Evolutionary conservation across 495 filamentous ascomycete species (phyloP), one percentile per base, ranked within the genome.

Genomic region (Arthonia radiata): DNA sequence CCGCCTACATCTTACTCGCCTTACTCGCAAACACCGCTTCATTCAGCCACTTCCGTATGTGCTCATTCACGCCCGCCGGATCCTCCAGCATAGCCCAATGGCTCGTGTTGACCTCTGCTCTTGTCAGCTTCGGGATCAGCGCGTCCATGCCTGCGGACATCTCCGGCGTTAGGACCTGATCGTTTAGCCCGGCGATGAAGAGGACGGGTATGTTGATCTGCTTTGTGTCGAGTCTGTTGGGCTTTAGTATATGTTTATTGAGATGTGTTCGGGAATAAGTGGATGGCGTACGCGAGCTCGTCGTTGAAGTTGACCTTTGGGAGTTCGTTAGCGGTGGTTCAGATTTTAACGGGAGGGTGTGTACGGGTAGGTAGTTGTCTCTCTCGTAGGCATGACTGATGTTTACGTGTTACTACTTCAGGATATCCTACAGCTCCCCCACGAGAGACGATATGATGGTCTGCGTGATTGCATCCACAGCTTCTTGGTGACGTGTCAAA

Each of bases 271-370:
- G 14, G 17, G 19, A 10, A 39, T 15, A 24, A 15, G 15, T 33
- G 34, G n/a, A 29, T 37, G 3, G 49, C 44, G 34, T 57, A 59
- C 40, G 44, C 48, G 23, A 59, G 40, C 37, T 93, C 83, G 27
- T 91, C 77, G 6, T 75, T 54, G 40, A 56, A 72, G 42, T 92
- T 92, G 28, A 71, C 43, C 42, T 65, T 40, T 1, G n/a, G n/a
- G n/a, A n/a, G n/a, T n/a, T n/a, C n/a, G n/a, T n/a, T n/a, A n/a
- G n/a, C n/a, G n/a, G n/a, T n/a, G n/a, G n/a, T n/a, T n/a, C n/a
- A n/a, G n/a, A n/a, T n/a, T n/a, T n/a, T n/a, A n/a, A n/a, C 54
- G 44, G 2, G 64, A 73, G 10, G 72, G 60, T 22, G 19, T 22
- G 6, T 22, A 11, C 11, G 19, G 19, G 19, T 6, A 22, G 19